Evolutionary conservation across 257 asterid genomes (phyloP), one percentile per base, ranked within the genome.

Genomic region (Nicotiana tabacum): DNA sequence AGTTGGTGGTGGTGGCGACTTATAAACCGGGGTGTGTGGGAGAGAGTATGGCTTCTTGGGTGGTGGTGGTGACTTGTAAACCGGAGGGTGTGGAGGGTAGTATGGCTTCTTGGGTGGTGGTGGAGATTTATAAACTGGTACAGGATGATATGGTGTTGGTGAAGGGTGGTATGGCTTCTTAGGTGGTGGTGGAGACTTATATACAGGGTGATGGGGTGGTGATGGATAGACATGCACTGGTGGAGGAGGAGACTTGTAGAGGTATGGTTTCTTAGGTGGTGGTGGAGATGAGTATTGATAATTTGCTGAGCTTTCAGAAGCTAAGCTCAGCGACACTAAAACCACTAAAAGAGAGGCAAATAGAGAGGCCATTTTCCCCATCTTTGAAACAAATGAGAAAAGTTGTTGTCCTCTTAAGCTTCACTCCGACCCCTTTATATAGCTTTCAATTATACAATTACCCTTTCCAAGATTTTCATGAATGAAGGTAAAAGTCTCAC

Each of bases 281-380:
- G 82, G 77, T 1, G 66, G 82, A 12, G 77, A 62, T 51, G 66
- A 72, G 82, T 65, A 77, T 0, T 17, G 9, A 17, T 62, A 35
- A 76, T 83, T 18, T 66, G 83, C 86, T 33, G 64, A 33, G 62
- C 83, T 78, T 83, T 66, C 64, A 0, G 79, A 78, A 13, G 80
- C 80, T 32, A 83, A 21, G 83, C 17, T 66, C 3, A 83, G 30
- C 17, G 86, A 55, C 24, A 83, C 80, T 51, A 66, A 21, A 65
- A 77, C 67, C 2, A 83, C 83, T 27, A 83, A 11, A 32, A 83
- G 61, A 37, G 80, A 15, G 18, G 64, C 24, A 46, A 83, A 1
- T 15, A 78, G 83, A 78, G 72, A 78, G 65, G 83, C 70, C 86
- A 83, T 83, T 76, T 53, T 72, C 32, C 76, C 55, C 64, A 66